These are phyloP conservation scores for Candida glaebosa DNA, from an alignment of 805 yeast genomes.

Conservation along the genomic window DNA sequence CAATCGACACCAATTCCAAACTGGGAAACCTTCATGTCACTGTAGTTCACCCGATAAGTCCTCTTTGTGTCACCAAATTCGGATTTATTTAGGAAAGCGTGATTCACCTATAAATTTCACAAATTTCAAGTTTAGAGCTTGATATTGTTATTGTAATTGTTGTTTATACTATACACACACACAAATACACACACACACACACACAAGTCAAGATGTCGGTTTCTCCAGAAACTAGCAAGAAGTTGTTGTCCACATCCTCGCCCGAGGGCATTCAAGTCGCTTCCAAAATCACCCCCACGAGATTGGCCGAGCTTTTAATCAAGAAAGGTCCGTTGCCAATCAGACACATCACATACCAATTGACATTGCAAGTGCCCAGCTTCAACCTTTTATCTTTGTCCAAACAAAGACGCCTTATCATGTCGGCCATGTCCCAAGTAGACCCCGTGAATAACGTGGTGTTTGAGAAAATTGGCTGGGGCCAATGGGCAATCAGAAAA, in stretches of 20 bases:
- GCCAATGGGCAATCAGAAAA: slow-evolving; percentile 85
- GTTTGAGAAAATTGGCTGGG: slow-evolving; percentile 97
- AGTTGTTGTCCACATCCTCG: slow-evolving; percentile 64
- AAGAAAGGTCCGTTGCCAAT: slow-evolving; percentile 87
- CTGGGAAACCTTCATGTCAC: no score
- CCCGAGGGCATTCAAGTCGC: slow-evolving; percentile 90
- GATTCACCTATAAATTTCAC: not conserved
- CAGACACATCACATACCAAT: slow-evolving; percentile 79
- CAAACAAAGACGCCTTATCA: slow-evolving; percentile 85
- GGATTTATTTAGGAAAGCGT: not conserved
- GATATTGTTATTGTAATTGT: not conserved
- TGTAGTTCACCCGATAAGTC: not conserved
- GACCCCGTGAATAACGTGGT: slow-evolving; percentile 58
- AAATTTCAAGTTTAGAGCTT: no score
- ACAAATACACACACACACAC: no score
- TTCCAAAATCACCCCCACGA: slow-evolving; percentile 73
- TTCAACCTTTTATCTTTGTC: slow-evolving; percentile 79
- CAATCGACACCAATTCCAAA: no score
- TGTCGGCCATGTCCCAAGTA: slow-evolving; percentile 81
- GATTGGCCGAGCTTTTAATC: slow-evolving; percentile 64
- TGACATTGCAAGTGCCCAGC: slow-evolving; percentile 70
- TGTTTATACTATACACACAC: not conserved
- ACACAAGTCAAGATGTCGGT: no score
- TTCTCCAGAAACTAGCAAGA: slow-evolving; percentile 10
- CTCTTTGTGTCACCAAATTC: not conserved